A percentile compares a stretch with the other conserved stretches of the same genome.
phyloP scores from a whole-genome alignment of 108 stramenopile genomes.

The Skeletonema costatum region DNA sequence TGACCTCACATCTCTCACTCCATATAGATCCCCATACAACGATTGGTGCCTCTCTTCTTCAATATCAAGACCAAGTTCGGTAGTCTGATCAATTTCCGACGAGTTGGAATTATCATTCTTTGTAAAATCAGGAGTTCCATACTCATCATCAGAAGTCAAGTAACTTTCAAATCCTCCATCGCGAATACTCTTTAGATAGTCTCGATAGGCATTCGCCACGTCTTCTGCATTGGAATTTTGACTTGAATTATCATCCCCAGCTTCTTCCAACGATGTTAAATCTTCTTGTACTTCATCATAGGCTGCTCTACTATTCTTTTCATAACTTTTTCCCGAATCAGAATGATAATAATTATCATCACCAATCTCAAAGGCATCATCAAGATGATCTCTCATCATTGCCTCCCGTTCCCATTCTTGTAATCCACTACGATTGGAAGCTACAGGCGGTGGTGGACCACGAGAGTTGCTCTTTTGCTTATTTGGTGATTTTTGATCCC shows the following conservation, averaged over 20 bases:
- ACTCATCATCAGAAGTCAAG: constrained; percentile 21
- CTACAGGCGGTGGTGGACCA: background rate
- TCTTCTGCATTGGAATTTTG: constrained; percentile 18
- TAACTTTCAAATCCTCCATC: constrained; percentile 47
- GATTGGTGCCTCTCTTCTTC: background rate
- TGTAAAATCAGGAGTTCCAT: constrained; percentile 17
- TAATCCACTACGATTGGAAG: background rate
- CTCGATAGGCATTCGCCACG: constrained; percentile 36
- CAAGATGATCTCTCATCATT: constrained; percentile 17
- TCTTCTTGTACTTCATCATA: constrained; percentile 29
- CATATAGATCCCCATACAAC: background rate
- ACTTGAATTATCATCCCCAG: constrained; percentile 8
- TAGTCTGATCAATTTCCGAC: background rate
- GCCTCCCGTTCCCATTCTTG: constrained; percentile 29
- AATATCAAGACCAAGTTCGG: background rate
- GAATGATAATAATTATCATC: constrained; percentile 30
- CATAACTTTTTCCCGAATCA: background rate
- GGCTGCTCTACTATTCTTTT: background rate
- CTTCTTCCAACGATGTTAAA: constrained; percentile 22
- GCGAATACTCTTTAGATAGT: constrained; percentile 42
- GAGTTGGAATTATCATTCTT: background rate
- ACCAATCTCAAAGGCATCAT: constrained; percentile 21
- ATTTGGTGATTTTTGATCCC: background rate
- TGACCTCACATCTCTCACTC: background rate
- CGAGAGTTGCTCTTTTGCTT: background rate